phyloP scores from a whole-genome alignment of 306 rosid species.

The Ormosia semicastrata region DNA sequence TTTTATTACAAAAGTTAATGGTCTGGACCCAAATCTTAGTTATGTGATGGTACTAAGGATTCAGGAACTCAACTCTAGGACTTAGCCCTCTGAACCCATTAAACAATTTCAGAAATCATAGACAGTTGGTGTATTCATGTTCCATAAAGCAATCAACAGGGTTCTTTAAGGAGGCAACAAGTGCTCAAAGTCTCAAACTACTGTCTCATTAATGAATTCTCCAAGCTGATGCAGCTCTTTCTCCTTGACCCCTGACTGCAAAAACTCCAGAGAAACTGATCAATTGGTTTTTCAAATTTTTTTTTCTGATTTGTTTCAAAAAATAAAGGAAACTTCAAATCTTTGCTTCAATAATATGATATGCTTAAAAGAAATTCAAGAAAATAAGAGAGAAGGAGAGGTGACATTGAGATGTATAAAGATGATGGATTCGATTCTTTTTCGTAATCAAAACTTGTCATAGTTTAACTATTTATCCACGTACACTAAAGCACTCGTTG shows the following conservation, averaged over 20 bases:
- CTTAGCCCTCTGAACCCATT: conserved; percentile 15
- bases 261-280: background rate
- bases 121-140: conserved; percentile 18
- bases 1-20: conserved; percentile 1
- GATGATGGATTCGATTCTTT: background rate
- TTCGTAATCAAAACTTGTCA: background rate
- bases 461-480: background rate
- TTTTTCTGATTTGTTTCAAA: background rate
- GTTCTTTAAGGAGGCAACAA: conserved; percentile 10
- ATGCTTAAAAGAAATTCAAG: background rate
- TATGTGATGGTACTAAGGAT: conserved; percentile 4
- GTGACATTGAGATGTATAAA: background rate
- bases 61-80: conserved; percentile 16
- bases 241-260: background rate
- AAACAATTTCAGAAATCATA: conserved; percentile 3
- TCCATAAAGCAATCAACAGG: conserved; percentile 8
- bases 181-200: background rate
- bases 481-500: background rate
- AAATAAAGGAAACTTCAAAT: background rate
- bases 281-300: background rate
- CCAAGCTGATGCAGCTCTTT: background rate
- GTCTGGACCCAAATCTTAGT: conserved; percentile 26
- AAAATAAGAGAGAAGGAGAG: background rate
- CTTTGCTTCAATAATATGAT: background rate
- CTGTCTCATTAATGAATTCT: background rate